These are phyloP conservation scores for Jatropha multifida DNA, from an alignment of 441 rosid genomes.

Conservation along the genomic window DNA sequence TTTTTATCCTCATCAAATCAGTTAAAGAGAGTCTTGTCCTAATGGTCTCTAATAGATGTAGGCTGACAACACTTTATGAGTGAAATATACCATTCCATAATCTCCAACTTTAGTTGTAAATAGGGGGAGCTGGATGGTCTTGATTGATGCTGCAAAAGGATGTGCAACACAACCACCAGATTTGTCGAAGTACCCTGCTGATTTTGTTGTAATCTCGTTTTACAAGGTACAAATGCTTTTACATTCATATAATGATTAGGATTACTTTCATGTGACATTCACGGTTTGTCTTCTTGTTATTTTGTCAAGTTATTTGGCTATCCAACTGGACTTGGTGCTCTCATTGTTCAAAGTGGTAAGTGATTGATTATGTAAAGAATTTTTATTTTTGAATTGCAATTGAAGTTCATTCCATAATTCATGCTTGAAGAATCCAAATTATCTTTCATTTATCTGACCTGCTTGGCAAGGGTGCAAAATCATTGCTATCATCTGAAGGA, in stretches of 20 bases:
- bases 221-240: constrained; percentile 60
- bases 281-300: constrained; percentile 28
- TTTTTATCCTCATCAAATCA: neutral
- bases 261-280: constrained; percentile 17
- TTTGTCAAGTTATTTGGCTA: constrained; percentile 84
- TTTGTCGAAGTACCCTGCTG: constrained; percentile 78
- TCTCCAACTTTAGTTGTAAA: constrained; percentile 13
- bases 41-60: neutral
- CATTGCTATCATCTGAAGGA: neutral
- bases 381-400: neutral
- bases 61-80: no score
- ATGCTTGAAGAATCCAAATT: neutral
- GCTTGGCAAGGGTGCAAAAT: neutral
- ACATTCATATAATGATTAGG: neutral
- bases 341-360: constrained; percentile 76
- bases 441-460: neutral
- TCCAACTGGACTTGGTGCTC: constrained; percentile 99
- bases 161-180: constrained; percentile 77
- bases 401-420: neutral
- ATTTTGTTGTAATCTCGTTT: constrained; percentile 88
- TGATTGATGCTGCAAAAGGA: constrained; percentile 99
- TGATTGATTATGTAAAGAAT: constrained; percentile 22
- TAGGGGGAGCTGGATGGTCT: constrained; percentile 85
- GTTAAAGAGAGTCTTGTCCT: neutral
- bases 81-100: neutral